Percentiles rank a stretch among this genome's conserved stretches.
These are phyloP conservation scores for Quambalaria eucalypti DNA, from an alignment of 1,284 basidiomycete species.

Conservation along the genomic window DNA sequence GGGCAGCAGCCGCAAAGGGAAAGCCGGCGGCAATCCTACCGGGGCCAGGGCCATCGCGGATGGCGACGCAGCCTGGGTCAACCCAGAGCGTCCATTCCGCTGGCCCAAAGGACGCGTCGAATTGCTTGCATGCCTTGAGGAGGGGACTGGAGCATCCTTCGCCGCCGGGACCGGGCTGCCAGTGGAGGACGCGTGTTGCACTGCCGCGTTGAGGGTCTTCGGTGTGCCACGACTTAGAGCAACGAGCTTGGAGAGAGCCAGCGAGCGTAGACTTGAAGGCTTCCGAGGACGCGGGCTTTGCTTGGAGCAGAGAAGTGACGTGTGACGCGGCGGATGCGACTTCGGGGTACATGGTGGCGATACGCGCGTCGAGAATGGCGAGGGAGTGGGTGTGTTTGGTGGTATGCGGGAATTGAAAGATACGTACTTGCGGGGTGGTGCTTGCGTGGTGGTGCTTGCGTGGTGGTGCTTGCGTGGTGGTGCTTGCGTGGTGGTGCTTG, in stretches of 20 bases:
- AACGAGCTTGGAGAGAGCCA: background rate
- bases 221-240: background rate
- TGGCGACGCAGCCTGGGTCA: conserved; percentile 35
- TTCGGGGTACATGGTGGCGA: background rate
- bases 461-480: too few species aligned
- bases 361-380: background rate
- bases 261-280: background rate
- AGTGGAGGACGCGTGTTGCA: background rate
- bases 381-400: background rate
- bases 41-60: conserved; percentile 22
- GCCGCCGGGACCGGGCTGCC: background rate
- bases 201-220: background rate
- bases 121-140: background rate
- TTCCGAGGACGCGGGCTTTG: background rate
- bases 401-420: background rate
- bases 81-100: conserved; percentile 24
- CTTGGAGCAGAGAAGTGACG: background rate
- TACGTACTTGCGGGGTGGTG: too few species aligned
- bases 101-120: background rate
- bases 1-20: too few species aligned
- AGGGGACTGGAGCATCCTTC: background rate
- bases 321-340: background rate
- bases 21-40: conserved; percentile 8
- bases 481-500: too few species aligned
- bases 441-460: too few species aligned